Conservation (phyloP, 129 eudicot genomes). For the Artemisia annua region DNA sequence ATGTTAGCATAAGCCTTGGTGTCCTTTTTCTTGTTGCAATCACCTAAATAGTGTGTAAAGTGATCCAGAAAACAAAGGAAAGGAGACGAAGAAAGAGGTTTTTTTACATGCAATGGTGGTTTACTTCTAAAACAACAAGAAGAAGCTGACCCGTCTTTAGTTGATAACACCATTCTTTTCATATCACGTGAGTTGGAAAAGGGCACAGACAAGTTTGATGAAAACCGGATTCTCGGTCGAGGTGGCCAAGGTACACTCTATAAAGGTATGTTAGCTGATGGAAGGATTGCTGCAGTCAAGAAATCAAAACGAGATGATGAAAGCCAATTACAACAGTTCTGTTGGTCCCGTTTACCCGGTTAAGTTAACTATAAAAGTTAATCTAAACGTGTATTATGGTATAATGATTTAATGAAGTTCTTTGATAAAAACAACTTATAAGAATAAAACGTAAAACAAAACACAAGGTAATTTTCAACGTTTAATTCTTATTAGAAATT, state of each 20-base stretch:
- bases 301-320: too few relatives aligned
- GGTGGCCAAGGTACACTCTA: slow-evolving; percentile 43
- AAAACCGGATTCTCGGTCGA: slow-evolving; percentile 29
- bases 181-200: slow-evolving; percentile 32
- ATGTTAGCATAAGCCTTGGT: slow-evolving; percentile 20
- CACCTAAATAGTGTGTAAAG: background rate
- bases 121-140: slow-evolving; percentile 33
- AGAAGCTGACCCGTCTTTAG: slow-evolving; percentile 20
- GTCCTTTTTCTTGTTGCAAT: slow-evolving; percentile 5
- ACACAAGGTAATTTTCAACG: too few relatives aligned
- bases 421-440: too few relatives aligned
- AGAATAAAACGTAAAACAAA: too few relatives aligned
- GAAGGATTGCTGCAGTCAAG: too few relatives aligned
- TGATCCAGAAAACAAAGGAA: slow-evolving; percentile 5
- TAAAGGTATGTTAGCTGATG: slow-evolving; percentile 26
- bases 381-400: too few relatives aligned
- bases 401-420: too few relatives aligned
- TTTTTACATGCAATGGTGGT: slow-evolving; percentile 26
- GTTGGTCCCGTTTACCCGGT: too few relatives aligned
- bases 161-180: slow-evolving; percentile 26
- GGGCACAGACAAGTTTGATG: slow-evolving; percentile 31
- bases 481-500: too few relatives aligned
- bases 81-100: too few relatives aligned
- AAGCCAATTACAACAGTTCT: slow-evolving; percentile 15
- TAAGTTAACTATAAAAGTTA: too few relatives aligned